Conservation (phyloP, 148 eudicot genomes). For the Arbutus unedo region DNA sequence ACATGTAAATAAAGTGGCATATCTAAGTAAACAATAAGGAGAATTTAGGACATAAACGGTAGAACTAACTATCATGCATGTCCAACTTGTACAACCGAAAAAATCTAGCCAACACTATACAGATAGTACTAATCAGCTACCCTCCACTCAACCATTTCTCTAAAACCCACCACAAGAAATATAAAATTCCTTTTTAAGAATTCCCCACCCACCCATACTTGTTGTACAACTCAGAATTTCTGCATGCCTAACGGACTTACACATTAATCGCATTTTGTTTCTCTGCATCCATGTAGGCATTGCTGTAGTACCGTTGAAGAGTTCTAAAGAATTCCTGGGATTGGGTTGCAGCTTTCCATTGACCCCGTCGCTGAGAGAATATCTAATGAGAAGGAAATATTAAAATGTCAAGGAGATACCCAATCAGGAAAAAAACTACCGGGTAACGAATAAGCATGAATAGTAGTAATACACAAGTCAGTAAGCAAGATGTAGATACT, state of each 20-base stretch:
- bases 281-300: constrained; percentile 88
- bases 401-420: constrained; percentile 9
- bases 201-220: neutral
- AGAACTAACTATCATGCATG: neutral
- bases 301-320: constrained; percentile 81
- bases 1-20: neutral
- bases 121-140: neutral
- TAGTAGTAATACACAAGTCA: neutral
- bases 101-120: neutral
- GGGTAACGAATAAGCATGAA: no score
- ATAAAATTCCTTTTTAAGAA: neutral
- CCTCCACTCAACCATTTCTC: neutral
- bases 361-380: constrained; percentile 84
- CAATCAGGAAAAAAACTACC: neutral
- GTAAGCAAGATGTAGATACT: neutral
- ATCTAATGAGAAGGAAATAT: constrained; percentile 36
- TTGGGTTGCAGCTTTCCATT: constrained; percentile 90
- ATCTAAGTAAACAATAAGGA: neutral
- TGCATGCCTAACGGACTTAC: constrained; percentile 41
- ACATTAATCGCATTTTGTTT: constrained; percentile 90
- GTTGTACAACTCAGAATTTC: neutral
- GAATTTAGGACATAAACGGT: neutral
- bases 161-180: neutral
- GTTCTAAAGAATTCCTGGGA: constrained; percentile 92
- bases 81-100: neutral